Percentiles rank a stretch among this genome's conserved stretches.
These are phyloP conservation scores for Globisporangium irregulare DNA, from an alignment of 352 stramenopile genomes.

Conservation along the genomic window DNA sequence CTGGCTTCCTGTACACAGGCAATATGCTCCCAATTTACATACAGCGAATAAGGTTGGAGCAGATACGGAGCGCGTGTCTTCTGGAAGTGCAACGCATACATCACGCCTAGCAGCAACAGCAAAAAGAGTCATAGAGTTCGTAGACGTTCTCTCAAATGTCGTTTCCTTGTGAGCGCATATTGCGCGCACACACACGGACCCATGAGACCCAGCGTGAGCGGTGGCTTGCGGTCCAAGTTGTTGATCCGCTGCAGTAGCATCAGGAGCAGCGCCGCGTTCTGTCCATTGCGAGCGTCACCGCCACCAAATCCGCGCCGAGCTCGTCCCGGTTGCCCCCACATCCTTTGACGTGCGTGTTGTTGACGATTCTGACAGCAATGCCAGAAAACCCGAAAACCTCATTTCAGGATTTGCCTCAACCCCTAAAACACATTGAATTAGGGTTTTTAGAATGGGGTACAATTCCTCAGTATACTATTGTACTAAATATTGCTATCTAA, in stretches of 20 bases:
- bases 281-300: conserved; percentile 6
- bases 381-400: neutral
- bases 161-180: neutral
- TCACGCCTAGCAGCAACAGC: conserved; percentile 24
- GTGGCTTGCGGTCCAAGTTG: conserved; percentile 60
- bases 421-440: too few relatives aligned
- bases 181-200: conserved; percentile 21
- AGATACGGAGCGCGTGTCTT: conserved; percentile 30
- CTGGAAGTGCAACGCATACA: conserved; percentile 63
- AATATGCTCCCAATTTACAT: conserved; percentile 1
- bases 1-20: neutral
- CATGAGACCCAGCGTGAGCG: conserved; percentile 42
- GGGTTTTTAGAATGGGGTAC: too few relatives aligned
- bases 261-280: conserved; percentile 31
- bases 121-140: neutral
- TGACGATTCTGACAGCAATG: neutral
- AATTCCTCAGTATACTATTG: neutral
- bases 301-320: neutral
- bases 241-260: conserved; percentile 45
- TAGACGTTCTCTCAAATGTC: neutral
- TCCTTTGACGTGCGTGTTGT: neutral
- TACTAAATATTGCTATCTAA: neutral
- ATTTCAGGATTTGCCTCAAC: too few relatives aligned
- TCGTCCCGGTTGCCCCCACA: conserved; percentile 5
- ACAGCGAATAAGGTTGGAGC: conserved; percentile 52